Evolutionary conservation across 352 stramenopile genomes (phyloP), one percentile per base, ranked within the genome.

Genomic region (Stephanocyclus meneghinianus): DNA sequence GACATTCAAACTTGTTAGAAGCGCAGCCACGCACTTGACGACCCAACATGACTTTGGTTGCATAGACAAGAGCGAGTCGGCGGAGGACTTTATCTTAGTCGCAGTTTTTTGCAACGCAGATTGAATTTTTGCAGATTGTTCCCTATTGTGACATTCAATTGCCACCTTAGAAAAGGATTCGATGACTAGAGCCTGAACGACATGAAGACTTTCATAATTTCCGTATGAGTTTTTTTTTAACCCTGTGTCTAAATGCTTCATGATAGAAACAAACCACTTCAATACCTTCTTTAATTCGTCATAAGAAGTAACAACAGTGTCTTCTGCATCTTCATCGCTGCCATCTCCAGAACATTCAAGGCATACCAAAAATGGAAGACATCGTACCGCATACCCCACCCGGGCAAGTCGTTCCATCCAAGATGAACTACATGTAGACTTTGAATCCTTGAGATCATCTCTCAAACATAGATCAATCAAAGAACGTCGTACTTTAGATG

Each of bases 111-210:
- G 74, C 16, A 85, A 44, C 30, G 50, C 21, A 32, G 62, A 55
- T 15, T 55, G 37, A 7, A 80, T 62, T 65, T 50, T 81, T 16
- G 75, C 56, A 16, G 71, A 87, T 32, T 69, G 62, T 35, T 78
- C 26, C 47, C 80, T 53, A 37, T 70, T 80, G 57, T 77, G 56
- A 50, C 81, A 87, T 37, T 83, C 69, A 4, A 74, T 67, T 40
- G 44, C 64, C 29, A 71, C 82, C 62, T 78, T 85, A 13, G 81
- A 87, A 74, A 83, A 86, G 44, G 83, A 84, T 81, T 90, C 84
- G 32, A 90, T 60, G 6, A 85, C 48, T 2, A 91, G 56, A 0
- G 83, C 79, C 26, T 84, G 74, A 16, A 81, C 68, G 45, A 76
- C 74, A 53, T 62, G 63, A 32, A 47, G 18, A 69, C 59, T 26